phyloP scores from a whole-genome alignment of 75 land plant species.

The Selaginella tamariscina region DNA sequence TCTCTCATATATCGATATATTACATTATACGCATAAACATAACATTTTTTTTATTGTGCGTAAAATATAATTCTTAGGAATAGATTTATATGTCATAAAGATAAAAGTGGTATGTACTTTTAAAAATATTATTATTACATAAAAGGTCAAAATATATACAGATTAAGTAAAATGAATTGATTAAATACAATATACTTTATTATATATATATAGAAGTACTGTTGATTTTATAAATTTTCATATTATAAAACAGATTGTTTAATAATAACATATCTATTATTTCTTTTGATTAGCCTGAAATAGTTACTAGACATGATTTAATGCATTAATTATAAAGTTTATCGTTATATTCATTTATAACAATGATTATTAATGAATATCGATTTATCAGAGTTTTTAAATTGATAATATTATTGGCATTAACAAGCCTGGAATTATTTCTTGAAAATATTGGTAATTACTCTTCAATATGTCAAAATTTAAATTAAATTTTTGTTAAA shows the following conservation, averaged over 20 bases:
- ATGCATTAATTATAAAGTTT: too few relatives aligned
- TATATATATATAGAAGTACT: neutral
- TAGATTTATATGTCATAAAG: neutral
- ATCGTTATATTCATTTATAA: too few relatives aligned
- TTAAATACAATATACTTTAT: neutral
- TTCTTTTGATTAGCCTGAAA: too few relatives aligned
- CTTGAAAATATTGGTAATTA: neutral
- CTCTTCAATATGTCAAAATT: too few relatives aligned
- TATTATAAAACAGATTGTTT: neutral
- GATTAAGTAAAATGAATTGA: neutral
- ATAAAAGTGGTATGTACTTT: neutral
- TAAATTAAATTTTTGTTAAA: neutral
- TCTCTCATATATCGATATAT: neutral
- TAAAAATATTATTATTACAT: neutral
- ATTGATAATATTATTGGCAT: too few relatives aligned
- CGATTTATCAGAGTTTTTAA: too few relatives aligned
- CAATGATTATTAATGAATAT: too few relatives aligned
- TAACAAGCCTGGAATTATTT: neutral
- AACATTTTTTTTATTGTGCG: neutral
- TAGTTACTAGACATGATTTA: too few relatives aligned
- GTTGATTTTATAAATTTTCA: neutral
- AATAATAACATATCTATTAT: neutral
- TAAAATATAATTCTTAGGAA: neutral
- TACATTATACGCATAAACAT: neutral
- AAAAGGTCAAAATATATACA: neutral